Evolutionary conservation across 305 asterid species (phyloP).

Genomic region (Nicotiana rustica): DNA sequence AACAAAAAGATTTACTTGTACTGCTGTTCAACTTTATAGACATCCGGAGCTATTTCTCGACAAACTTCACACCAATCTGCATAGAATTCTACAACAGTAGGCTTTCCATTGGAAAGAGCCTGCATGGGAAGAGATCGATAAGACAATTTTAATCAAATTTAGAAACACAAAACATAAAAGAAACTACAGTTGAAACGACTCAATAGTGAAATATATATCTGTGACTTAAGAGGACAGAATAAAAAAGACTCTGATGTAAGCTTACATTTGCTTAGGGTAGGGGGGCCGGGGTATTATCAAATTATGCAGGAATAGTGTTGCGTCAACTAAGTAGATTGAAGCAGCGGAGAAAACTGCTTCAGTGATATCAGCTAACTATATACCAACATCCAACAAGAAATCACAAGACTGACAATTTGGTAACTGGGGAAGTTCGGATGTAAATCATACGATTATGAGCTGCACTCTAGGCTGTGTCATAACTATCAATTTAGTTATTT

Average conservation of each 20-base stretch:
- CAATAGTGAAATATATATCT: background rate
- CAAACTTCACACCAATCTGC: constrained; percentile 99
- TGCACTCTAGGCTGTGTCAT: background rate
- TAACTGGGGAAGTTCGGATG: background rate
- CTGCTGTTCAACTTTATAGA: constrained; percentile 82
- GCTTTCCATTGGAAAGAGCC: constrained; percentile 96
- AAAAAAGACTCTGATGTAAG: background rate
- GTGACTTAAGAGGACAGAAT: background rate
- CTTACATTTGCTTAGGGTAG: constrained; percentile 16
- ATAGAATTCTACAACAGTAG: constrained; percentile 96
- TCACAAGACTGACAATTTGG: background rate
- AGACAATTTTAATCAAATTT: background rate
- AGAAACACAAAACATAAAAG: background rate
- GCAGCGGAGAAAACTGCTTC: background rate
- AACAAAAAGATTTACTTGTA: constrained; percentile 62
- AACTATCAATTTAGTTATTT: background rate
- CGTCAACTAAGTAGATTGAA: background rate
- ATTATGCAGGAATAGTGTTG: background rate
- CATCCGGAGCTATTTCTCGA: constrained; percentile 85
- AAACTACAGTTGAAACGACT: background rate
- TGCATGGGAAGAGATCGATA: constrained; percentile 36
- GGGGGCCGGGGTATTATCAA: background rate
- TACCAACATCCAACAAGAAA: background rate
- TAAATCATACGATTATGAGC: background rate
- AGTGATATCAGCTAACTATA: background rate